Conservation (phyloP, 164 flowering plant species). For the Taxillus chinensis region DNA sequence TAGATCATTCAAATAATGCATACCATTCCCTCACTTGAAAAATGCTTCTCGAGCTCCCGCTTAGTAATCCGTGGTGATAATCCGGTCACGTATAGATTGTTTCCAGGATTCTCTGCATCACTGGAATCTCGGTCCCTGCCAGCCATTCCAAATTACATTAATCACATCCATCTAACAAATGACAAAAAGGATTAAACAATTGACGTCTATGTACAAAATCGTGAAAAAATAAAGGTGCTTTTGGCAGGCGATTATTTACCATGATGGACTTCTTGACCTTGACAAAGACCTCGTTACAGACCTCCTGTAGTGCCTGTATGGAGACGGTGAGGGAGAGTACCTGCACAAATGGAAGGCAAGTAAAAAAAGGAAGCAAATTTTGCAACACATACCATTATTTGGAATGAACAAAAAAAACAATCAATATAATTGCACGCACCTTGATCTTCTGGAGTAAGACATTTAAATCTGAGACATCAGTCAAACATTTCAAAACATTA, state of each 20-base stretch:
- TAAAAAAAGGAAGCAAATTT: too few relatives aligned
- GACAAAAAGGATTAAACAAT: not conserved
- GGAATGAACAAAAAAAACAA: not conserved
- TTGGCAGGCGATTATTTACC: conserved; percentile 17
- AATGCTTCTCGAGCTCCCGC: conserved; percentile 77
- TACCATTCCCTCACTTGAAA: conserved; percentile 74
- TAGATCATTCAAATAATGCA: not conserved
- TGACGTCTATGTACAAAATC: not conserved
- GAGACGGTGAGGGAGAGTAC: conserved; percentile 54
- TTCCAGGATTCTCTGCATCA: conserved; percentile 88
- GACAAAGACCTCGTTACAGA: conserved; percentile 50
- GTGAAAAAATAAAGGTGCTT: not conserved
- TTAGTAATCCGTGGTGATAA: conserved; percentile 68
- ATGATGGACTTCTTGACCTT: conserved; percentile 47
- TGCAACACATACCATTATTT: not conserved
- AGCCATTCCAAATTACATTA: not conserved
- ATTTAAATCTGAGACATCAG: conserved; percentile 28
- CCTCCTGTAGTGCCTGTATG: conserved; percentile 25
- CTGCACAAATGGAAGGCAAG: conserved; percentile 5
- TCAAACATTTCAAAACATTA: too few relatives aligned
- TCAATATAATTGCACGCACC: conserved; percentile 21
- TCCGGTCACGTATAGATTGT: conserved; percentile 88
- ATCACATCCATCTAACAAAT: not conserved
- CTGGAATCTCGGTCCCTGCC: conserved; percentile 46
- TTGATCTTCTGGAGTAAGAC: conserved; percentile 75